Evolutionary conservation across 805 yeast genomes (phyloP), one percentile per base, ranked within the genome.

Genomic region (Scheffersomyces coipomensis): DNA sequence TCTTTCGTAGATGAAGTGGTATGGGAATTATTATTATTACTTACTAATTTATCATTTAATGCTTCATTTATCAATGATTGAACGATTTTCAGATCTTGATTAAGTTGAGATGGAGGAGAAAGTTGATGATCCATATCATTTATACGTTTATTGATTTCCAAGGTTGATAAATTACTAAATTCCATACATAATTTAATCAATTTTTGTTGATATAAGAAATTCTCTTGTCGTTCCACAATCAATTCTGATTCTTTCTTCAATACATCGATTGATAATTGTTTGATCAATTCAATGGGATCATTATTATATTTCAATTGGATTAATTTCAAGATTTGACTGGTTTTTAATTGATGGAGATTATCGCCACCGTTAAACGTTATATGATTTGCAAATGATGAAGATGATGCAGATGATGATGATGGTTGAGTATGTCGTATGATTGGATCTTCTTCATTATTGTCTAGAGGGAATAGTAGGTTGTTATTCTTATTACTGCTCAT

Each of bases 161-260:
- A 42, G 1, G 60, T 51, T 1, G 70, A 51, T 16, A 68, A 45
- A 42, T 58, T 57, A 3, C 72, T 73, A 43, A 60, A 60, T 33
- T 66, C 69, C 24, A 52, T 58, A 34, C 67, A 54, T 12, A 71
- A 37, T 27, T 52, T 54, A 16, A 56, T 45, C 31, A 70, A 50
- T 24, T 49, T 54, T 30, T 63, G 69, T 40, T 69, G 74, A 16
- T 64, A 49, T 16, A 44, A 36, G 36, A 67, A 58, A 40, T 58
- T 55, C 27, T 56, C 58, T 38, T 56, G 52, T 9, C 73, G 58
- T 27, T 66, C 46, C 15, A 71, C 46, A 2, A 66, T 56, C 31
- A 75, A 56, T 45, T 75, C 78, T 1, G 72, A 62, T 38, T 76
- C 80, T 25, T 76, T 62, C 25, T 60, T 56, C 1, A 78, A 73